Evolutionary conservation across 805 yeast species (phyloP).

Genomic region (Tetrapisispora phaffii): DNA sequence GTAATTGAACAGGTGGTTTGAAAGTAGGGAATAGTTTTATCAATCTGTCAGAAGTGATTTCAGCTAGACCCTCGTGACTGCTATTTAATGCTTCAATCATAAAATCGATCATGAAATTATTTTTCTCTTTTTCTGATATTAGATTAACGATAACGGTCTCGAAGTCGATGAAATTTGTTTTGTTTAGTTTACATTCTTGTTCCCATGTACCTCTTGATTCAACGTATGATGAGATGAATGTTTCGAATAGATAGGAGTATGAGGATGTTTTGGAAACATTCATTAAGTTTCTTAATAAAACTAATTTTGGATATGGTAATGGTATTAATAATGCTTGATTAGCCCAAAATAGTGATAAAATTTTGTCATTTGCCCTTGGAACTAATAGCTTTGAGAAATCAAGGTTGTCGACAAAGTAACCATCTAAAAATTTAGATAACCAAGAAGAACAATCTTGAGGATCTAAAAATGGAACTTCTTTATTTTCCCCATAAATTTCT

Average conservation of each 20-base stretch:
- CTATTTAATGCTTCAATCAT: conserved; percentile 44
- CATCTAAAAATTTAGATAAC: conserved; percentile 33
- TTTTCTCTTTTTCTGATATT: conserved; percentile 53
- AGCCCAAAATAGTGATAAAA: conserved; percentile 54
- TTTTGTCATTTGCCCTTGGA: conserved; percentile 47
- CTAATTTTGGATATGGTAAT: conserved; percentile 47
- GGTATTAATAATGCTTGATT: conserved; percentile 51
- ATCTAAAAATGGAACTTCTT: conserved; percentile 43
- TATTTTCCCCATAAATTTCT: conserved; percentile 46
- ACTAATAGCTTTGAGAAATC: conserved; percentile 37
- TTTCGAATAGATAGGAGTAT: conserved; percentile 40
- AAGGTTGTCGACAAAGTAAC: conserved; percentile 41
- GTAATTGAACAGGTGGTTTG: conserved; percentile 47
- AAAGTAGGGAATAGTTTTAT: conserved; percentile 47
- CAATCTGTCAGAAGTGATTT: conserved; percentile 42
- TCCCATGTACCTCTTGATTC: conserved; percentile 38
- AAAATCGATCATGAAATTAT: conserved; percentile 48
- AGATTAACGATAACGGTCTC: conserved; percentile 51
- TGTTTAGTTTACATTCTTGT: conserved; percentile 36
- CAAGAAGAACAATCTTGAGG: conserved; percentile 54
- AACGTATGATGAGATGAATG: conserved; percentile 38
- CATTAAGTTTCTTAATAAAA: conserved; percentile 39
- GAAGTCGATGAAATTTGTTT: conserved; percentile 42
- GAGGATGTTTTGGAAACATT: conserved; percentile 24
- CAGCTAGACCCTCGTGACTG: conserved; percentile 35